phyloP scores from a whole-genome alignment of 805 yeast genomes.

The Ogataea populi-albae region DNA sequence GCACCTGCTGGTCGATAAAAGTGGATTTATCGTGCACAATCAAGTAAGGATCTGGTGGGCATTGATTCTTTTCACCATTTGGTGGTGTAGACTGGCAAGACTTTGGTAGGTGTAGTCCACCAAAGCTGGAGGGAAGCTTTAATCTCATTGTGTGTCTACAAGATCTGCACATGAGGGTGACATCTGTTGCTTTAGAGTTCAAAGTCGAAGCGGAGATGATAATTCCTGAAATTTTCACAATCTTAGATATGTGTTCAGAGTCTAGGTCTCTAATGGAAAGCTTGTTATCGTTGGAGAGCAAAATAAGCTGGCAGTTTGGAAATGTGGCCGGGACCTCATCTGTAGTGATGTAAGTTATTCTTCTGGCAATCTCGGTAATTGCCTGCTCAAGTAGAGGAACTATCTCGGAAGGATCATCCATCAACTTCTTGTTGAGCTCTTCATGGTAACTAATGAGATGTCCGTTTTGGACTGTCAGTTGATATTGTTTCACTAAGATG shows the following conservation, averaged over 20 bases:
- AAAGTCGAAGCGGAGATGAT: slow-evolving; percentile 88
- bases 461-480: slow-evolving; percentile 71
- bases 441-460: slow-evolving; percentile 87
- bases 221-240: slow-evolving; percentile 90
- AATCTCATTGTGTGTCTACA: slow-evolving; percentile 79
- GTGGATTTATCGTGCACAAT: slow-evolving; percentile 90
- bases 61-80: slow-evolving; percentile 48
- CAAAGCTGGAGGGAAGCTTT: slow-evolving; percentile 62
- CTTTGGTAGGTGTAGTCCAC: slow-evolving; percentile 65
- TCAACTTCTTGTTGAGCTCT: slow-evolving; percentile 76
- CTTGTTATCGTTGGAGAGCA: slow-evolving; percentile 68
- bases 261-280: slow-evolving; percentile 77
- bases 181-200: slow-evolving; percentile 78
- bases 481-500: slow-evolving; percentile 70
- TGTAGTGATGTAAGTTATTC: slow-evolving; percentile 53
- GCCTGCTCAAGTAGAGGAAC: slow-evolving; percentile 83
- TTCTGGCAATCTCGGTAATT: slow-evolving; percentile 80
- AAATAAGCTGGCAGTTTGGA: slow-evolving; percentile 80
- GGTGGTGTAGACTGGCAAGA: slow-evolving; percentile 59
- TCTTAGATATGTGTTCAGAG: slow-evolving; percentile 83
- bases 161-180: slow-evolving; percentile 80
- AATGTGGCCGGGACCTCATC: slow-evolving; percentile 53
- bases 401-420: slow-evolving; percentile 85
- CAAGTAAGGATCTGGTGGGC: slow-evolving; percentile 91
- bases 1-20: slow-evolving; percentile 92